Percentiles rank a stretch among this genome's conserved stretches.
phyloP scores from a whole-genome alignment of 2,329 filamentous ascomycete species.

The Lachnellula hyalina region DNA sequence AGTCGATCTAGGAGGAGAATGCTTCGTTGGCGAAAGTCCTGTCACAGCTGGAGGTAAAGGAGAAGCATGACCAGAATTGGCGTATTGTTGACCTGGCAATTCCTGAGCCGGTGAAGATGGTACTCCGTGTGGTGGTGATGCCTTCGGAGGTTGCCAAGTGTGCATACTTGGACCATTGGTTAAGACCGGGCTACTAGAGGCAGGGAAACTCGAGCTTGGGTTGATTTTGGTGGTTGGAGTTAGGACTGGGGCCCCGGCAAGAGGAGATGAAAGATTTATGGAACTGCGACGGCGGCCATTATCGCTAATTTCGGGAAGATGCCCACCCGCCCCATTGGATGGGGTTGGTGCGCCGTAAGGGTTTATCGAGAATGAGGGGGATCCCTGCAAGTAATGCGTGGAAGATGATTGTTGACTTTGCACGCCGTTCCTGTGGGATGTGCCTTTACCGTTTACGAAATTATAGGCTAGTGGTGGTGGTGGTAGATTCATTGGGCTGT shows the following conservation, averaged over 20 bases:
- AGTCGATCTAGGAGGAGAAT: slow-evolving; percentile 30
- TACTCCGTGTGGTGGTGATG: slow-evolving; percentile 12
- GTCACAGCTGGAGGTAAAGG: slow-evolving; percentile 31
- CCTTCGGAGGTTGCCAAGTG: slow-evolving; percentile 8
- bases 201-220: slow-evolving; percentile 6
- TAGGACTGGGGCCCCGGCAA: slow-evolving; percentile 25
- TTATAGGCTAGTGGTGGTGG: slow-evolving; percentile 27
- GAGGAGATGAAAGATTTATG: slow-evolving; percentile 27
- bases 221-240: slow-evolving; percentile 22
- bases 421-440: slow-evolving; percentile 5
- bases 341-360: slow-evolving; percentile 7
- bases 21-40: slow-evolving; percentile 43
- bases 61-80: slow-evolving; percentile 20
- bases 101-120: slow-evolving; percentile 7
- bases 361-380: slow-evolving; percentile 7
- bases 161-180: slow-evolving; percentile 9
- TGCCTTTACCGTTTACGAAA: slow-evolving; percentile 23
- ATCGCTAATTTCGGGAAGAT: slow-evolving; percentile 17
- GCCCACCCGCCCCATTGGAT: slow-evolving; percentile 9
- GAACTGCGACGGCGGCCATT: slow-evolving; percentile 21
- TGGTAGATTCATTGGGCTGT: slow-evolving; percentile 31
- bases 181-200: slow-evolving; percentile 11
- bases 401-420: slow-evolving; percentile 3
- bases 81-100: slow-evolving; percentile 7
- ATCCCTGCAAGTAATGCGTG: slow-evolving; percentile 13